Percentiles rank a stretch among this genome's conserved stretches.
These are phyloP conservation scores for Perilla frutescens DNA, from an alignment of 257 asterid genomes.

Conservation along the genomic window DNA sequence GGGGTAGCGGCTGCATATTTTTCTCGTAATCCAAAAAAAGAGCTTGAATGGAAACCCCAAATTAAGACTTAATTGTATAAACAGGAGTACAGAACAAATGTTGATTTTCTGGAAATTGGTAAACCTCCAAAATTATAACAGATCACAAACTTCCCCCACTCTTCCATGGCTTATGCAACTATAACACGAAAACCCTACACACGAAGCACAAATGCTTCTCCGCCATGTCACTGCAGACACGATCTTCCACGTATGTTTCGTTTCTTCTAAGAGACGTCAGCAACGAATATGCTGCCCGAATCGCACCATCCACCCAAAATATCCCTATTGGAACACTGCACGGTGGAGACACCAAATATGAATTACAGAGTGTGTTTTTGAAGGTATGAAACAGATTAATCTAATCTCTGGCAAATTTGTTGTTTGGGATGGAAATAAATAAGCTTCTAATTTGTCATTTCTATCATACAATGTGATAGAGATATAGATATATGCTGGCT, in stretches of 20 bases:
- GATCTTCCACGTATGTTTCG: neutral
- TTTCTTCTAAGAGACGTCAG: slow-evolving; percentile 41
- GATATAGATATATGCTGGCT: too few species aligned
- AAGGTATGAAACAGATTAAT: too few species aligned
- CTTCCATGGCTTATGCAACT: neutral
- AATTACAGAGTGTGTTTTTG: slow-evolving; percentile 6
- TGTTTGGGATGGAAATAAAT: too few species aligned
- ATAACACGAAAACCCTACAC: neutral
- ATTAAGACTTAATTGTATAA: too few species aligned
- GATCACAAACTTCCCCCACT: neutral
- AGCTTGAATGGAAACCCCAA: too few species aligned
- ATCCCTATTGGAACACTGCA: slow-evolving; percentile 53
- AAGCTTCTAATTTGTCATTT: neutral
- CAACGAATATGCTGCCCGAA: slow-evolving; percentile 61
- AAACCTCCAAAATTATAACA: neutral
- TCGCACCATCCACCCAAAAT: slow-evolving; percentile 64
- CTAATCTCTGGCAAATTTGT: too few species aligned
- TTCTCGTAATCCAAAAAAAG: too few species aligned
- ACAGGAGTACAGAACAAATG: too few species aligned
- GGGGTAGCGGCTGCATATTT: too few species aligned
- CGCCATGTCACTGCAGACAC: too few species aligned
- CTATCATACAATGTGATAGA: neutral
- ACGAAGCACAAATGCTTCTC: too few species aligned
- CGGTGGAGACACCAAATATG: slow-evolving; percentile 13
- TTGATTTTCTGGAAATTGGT: neutral